Evolutionary conservation across 495 filamentous ascomycete genomes (phyloP).

Genomic region (Astrothelium macrocarpum): DNA sequence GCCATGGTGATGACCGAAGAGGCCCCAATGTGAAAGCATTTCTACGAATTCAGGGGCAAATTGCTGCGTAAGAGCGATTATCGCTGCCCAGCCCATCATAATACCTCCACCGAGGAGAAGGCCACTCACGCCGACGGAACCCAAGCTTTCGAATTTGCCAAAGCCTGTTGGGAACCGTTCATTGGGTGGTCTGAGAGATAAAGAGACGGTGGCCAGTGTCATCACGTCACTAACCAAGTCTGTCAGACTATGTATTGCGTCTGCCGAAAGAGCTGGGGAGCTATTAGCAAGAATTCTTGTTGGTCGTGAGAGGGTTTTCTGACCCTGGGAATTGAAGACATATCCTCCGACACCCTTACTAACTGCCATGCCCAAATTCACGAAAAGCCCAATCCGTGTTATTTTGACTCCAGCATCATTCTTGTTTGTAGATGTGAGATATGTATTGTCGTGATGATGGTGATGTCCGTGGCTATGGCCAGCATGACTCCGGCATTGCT

Average conservation of each 20-base stretch:
- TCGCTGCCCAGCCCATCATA: conserved; percentile 77
- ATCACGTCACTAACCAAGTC: conserved; percentile 92
- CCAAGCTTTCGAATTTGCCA: conserved; percentile 94
- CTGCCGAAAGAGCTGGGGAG: conserved; percentile 63
- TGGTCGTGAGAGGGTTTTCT: conserved; percentile 6
- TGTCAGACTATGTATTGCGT: conserved; percentile 89
- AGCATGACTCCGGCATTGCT: conserved; percentile 41
- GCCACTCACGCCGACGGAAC: conserved; percentile 82
- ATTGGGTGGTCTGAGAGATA: conserved; percentile 75
- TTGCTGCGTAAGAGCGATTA: conserved; percentile 64
- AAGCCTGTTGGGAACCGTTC: conserved; percentile 79
- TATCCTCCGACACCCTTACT: conserved; percentile 88
- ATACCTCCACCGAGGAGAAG: conserved; percentile 79
- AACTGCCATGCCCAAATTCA: conserved; percentile 89
- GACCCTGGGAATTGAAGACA: conserved; percentile 75
- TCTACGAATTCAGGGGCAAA: conserved; percentile 66
- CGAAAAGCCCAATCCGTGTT: conserved; percentile 80
- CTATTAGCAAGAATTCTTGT: not conserved
- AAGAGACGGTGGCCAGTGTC: conserved; percentile 85
- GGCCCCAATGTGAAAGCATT: conserved; percentile 48
- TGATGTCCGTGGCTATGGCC: conserved; percentile 51
- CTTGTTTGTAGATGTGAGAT: conserved; percentile 79
- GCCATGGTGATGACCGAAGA: conserved; percentile 51
- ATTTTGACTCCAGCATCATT: conserved; percentile 91
- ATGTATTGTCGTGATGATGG: conserved; percentile 76